These are phyloP conservation scores for Trypanosoma boissoni DNA, from an alignment of 208 protist genomes.

Conservation along the genomic window DNA sequence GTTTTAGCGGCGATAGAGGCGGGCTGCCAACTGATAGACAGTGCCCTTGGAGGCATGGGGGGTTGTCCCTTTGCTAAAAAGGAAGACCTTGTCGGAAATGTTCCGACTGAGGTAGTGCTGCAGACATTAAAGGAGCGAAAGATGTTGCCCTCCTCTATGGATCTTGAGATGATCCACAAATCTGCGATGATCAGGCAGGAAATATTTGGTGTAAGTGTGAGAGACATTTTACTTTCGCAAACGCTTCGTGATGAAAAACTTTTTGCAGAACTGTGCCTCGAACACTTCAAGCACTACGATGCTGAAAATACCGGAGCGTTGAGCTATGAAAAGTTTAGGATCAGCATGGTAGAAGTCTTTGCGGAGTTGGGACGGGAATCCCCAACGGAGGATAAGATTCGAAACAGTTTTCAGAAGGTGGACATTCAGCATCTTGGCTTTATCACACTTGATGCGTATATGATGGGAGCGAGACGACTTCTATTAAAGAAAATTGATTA, in stretches of 20 bases:
- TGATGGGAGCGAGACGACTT: conserved; percentile 26
- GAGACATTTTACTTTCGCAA: conserved; percentile 32
- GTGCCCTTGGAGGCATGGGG: conserved; percentile 39
- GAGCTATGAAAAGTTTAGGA: conserved; percentile 16
- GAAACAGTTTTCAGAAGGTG: conserved; percentile 20
- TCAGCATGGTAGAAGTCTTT: conserved; percentile 23
- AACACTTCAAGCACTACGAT: conserved; percentile 27
- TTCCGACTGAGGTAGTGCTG: conserved; percentile 31
- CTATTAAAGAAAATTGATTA: conserved; percentile 19
- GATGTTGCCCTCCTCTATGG: conserved; percentile 8
- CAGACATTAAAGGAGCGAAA: conserved; percentile 15
- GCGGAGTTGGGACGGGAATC: conserved; percentile 18
- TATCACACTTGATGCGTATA: conserved; percentile 33
- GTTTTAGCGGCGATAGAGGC: conserved; percentile 23
- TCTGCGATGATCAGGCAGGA: conserved; percentile 34
- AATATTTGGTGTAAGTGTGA: conserved; percentile 39
- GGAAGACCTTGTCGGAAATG: conserved; percentile 31
- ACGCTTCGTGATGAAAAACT: conserved; percentile 24
- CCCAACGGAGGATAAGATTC: conserved; percentile 28
- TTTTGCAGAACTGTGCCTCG: conserved; percentile 23
- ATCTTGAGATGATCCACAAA: conserved; percentile 14
- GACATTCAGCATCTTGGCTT: conserved; percentile 25
- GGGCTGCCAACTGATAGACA: conserved; percentile 29
- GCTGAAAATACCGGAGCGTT: conserved; percentile 11
- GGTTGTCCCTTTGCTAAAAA: conserved; percentile 40